Evolutionary conservation across 2,329 filamentous ascomycete species (phyloP).

Genomic region (Gliomastix tumulicola): DNA sequence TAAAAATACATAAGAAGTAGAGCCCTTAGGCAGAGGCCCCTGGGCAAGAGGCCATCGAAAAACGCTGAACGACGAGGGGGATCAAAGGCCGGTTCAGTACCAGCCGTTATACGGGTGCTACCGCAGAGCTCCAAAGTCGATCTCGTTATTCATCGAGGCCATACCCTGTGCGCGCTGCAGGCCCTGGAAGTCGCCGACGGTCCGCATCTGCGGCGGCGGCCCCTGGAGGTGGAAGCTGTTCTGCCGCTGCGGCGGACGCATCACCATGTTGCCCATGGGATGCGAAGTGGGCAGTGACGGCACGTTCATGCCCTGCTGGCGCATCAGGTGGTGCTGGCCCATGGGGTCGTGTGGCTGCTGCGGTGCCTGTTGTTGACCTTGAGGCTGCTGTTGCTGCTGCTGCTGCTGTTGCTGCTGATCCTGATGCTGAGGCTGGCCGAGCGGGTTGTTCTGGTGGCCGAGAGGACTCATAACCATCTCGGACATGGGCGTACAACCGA

Average conservation of each 20-base stretch:
- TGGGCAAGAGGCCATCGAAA: no score
- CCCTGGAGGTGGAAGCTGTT: constrained; percentile 21
- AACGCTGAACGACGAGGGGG: no score
- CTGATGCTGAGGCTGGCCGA: constrained; percentile 12
- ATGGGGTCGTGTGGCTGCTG: constrained; percentile 20
- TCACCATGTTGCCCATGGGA: constrained; percentile 19
- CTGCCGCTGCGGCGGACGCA: constrained; percentile 17
- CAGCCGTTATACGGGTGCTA: no score
- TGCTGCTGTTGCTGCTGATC: constrained; percentile 13
- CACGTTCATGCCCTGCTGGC: constrained; percentile 12
- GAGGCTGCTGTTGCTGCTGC: constrained; percentile 14
- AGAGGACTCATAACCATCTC: constrained; percentile 49
- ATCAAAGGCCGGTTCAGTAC: no score
- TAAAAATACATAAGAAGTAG: no score
- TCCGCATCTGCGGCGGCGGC: constrained; percentile 16
- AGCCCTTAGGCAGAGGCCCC: no score
- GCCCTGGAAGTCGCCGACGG: constrained; percentile 37
- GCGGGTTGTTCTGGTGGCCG: constrained; percentile 16
- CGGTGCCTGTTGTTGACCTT: constrained; percentile 22
- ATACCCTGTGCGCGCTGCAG: constrained; percentile 35
- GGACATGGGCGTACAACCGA: constrained; percentile 34
- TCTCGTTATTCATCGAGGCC: constrained; percentile 16
- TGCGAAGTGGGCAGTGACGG: constrained; percentile 15
- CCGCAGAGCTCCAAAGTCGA: constrained; percentile 19
- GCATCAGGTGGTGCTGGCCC: constrained; percentile 21